Conservation (phyloP, 306 rosid species). For the Corylus americana region DNA sequence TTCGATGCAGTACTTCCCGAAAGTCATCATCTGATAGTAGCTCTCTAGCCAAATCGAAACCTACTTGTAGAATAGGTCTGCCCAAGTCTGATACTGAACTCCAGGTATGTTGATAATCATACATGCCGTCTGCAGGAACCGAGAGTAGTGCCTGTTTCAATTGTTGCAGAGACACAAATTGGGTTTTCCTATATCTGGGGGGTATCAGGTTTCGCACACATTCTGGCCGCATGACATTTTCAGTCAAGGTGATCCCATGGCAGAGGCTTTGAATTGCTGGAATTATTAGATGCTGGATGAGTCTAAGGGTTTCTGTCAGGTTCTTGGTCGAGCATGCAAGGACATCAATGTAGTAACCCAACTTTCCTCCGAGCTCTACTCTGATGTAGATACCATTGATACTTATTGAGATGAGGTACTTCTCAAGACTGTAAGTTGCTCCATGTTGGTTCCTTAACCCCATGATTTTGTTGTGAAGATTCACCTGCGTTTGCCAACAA, state of each 20-base stretch:
- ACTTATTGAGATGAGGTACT: constrained; percentile 73
- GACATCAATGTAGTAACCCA: constrained; percentile 72
- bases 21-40: constrained; percentile 88
- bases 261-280: constrained; percentile 82
- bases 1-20: constrained; percentile 76
- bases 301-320: constrained; percentile 78
- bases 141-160: constrained; percentile 83
- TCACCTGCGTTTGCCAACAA: constrained; percentile 59
- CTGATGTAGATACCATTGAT: constrained; percentile 84
- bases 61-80: constrained; percentile 51
- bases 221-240: constrained; percentile 76
- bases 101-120: constrained; percentile 98
- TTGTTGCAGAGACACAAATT: constrained; percentile 60
- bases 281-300: constrained; percentile 71
- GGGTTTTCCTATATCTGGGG: constrained; percentile 75
- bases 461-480: constrained; percentile 78
- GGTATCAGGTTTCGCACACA: constrained; percentile 75
- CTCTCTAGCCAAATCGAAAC: constrained; percentile 88
- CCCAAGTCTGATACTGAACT: constrained; percentile 61
- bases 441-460: constrained; percentile 74
- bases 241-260: constrained; percentile 76
- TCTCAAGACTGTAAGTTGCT: constrained; percentile 89
- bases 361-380: constrained; percentile 87
- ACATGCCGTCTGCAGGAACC: constrained; percentile 91
- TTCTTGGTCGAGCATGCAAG: constrained; percentile 85